Conservation (phyloP, 495 filamentous ascomycete species). For the Aspergillus sclerotiicarbonarius region DNA sequence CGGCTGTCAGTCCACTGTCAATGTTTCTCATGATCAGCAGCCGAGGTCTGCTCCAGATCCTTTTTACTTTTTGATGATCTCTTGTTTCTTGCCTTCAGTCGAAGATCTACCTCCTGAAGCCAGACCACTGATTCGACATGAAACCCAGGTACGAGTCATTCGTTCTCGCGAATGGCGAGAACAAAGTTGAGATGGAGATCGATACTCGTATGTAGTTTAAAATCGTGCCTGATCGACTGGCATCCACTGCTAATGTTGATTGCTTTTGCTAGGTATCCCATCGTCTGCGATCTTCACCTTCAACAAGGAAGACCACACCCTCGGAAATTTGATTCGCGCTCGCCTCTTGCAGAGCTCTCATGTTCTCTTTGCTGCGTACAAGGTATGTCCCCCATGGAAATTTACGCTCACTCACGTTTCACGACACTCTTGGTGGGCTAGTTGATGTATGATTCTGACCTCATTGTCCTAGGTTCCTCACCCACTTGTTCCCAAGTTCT, state of each 20-base stretch:
- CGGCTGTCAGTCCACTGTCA: constrained; percentile 22
- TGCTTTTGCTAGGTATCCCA: constrained; percentile 61
- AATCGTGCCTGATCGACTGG: not conserved
- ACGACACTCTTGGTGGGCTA: not conserved
- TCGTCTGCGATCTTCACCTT: constrained; percentile 85
- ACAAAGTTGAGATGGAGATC: constrained; percentile 80
- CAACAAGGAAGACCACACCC: constrained; percentile 95
- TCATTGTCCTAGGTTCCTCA: constrained; percentile 62
- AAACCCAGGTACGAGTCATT: constrained; percentile 81
- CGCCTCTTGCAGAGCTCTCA: constrained; percentile 76
- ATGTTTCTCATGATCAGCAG: constrained; percentile 24
- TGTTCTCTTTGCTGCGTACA: constrained; percentile 86
- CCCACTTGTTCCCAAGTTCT: constrained; percentile 80
- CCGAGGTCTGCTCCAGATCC: constrained; percentile 22
- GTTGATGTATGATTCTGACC: constrained; percentile 11
- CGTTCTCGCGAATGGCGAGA: constrained; percentile 79
- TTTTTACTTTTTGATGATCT: not conserved
- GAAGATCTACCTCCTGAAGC: not conserved
- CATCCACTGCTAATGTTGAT: constrained; percentile 11
- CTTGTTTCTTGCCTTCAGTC: constrained; percentile 3
- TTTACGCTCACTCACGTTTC: not conserved
- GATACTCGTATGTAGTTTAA: constrained; percentile 71
- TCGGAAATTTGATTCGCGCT: constrained; percentile 82
- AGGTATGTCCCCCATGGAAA: constrained; percentile 47
- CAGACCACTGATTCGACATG: constrained; percentile 16